Conservation (phyloP, 495 filamentous ascomycete species). For the Letharia columbiana region DNA sequence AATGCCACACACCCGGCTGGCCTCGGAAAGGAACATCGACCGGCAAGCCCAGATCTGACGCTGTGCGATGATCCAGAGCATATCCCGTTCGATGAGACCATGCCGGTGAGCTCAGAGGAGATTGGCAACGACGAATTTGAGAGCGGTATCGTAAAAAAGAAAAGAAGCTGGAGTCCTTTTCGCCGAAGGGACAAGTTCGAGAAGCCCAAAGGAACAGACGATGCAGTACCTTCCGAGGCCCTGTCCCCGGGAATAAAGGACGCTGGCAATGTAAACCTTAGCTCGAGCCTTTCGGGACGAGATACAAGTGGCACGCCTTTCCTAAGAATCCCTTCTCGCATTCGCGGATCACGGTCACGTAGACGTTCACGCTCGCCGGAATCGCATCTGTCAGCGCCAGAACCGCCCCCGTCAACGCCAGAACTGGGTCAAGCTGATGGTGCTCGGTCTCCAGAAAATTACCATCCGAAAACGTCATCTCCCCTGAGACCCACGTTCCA, state of each 20-base stretch:
- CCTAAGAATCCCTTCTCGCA: conserved; percentile 28
- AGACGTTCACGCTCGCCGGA: conserved; percentile 17
- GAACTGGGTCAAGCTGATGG: conserved; percentile 14
- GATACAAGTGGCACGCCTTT: conserved; percentile 36
- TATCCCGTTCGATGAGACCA: conserved; percentile 20
- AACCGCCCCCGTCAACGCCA: conserved; percentile 7
- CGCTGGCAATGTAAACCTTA: conserved; percentile 4
- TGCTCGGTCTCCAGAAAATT: conserved; percentile 11
- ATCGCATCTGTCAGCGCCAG: conserved; percentile 9
- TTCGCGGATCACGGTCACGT: conserved; percentile 19
- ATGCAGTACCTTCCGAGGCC: background rate
- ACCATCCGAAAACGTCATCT: conserved; percentile 12
- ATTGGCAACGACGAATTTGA: conserved; percentile 17
- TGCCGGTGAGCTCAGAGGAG: conserved; percentile 23
- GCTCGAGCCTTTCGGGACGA: conserved; percentile 26
- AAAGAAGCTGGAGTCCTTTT: conserved; percentile 22
- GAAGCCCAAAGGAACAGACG: conserved; percentile 10
- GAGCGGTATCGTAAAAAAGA: conserved; percentile 9
- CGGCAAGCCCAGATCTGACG: conserved; percentile 16
- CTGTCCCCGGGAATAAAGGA: conserved; percentile 9
- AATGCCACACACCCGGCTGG: background rate
- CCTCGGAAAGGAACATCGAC: background rate
- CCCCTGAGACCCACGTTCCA: conserved; percentile 20
- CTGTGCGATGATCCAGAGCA: conserved; percentile 23
- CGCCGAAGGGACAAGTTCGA: conserved; percentile 16